Evolutionary conservation across 2,329 filamentous ascomycete species (phyloP).

Genomic region (Fusarium napiforme): DNA sequence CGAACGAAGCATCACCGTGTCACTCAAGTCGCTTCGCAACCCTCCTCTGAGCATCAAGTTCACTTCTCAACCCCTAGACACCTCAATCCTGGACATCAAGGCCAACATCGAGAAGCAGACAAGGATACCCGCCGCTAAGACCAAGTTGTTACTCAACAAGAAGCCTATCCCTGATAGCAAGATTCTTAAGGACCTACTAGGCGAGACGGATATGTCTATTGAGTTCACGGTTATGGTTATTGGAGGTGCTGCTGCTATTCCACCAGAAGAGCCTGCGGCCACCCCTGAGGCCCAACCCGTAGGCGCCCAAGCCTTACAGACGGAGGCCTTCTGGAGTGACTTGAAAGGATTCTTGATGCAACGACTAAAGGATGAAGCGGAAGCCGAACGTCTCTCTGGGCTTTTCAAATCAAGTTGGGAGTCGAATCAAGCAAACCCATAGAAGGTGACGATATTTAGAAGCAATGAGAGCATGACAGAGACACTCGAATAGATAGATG

Average conservation of each 20-base stretch:
- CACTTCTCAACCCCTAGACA: conserved; percentile 69
- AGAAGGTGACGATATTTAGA: conserved; percentile 22
- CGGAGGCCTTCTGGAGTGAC: conserved; percentile 87
- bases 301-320: conserved; percentile 72
- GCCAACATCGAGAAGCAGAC: conserved; percentile 71
- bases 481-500: conserved; percentile 30
- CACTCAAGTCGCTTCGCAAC: conserved; percentile 81
- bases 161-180: conserved; percentile 85
- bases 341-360: conserved; percentile 83
- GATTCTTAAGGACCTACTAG: conserved; percentile 77
- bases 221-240: conserved; percentile 92
- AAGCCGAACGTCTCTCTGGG: conserved; percentile 71
- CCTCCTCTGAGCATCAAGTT: conserved; percentile 76
- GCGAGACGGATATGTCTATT: conserved; percentile 60
- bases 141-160: conserved; percentile 87
- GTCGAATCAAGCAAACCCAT: conserved; percentile 51
- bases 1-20: conserved; percentile 66
- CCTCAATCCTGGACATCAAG: conserved; percentile 84
- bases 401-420: conserved; percentile 81
- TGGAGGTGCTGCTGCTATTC: conserved; percentile 68
- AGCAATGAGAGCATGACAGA: conserved; percentile 20
- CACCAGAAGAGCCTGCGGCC: conserved; percentile 54
- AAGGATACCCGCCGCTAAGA: conserved; percentile 76
- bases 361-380: conserved; percentile 76
- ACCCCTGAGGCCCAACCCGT: conserved; percentile 41